These are phyloP conservation scores for Colletotrichum sp. DNA, from an alignment of 2,329 filamentous ascomycete genomes.

Conservation along the genomic window DNA sequence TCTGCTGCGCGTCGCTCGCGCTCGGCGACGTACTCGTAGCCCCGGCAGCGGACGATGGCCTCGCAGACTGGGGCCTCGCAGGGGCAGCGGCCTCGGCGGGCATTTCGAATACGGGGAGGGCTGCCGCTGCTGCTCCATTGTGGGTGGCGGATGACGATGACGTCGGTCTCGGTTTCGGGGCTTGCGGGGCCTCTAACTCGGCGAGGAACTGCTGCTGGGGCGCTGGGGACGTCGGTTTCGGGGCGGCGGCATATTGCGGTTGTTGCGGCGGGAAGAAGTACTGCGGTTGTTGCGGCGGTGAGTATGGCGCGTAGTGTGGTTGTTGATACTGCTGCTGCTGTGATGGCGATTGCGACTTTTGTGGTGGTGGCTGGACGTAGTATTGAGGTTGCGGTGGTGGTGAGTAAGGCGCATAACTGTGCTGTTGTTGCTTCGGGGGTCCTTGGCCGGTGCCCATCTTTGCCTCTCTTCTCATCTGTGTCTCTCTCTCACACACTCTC, in stretches of 20 bases:
- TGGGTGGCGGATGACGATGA: neutral
- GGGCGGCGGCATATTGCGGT: neutral
- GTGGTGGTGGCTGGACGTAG: neutral
- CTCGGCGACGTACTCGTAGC: neutral
- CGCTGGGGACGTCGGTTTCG: neutral
- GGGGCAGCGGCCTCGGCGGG: neutral
- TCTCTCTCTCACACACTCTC: neutral
- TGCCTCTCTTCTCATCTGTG: neutral
- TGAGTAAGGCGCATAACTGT: neutral
- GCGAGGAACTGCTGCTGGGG: slow-evolving; percentile 16
- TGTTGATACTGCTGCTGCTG: neutral
- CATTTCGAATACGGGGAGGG: slow-evolving; percentile 2
- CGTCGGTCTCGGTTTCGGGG: neutral
- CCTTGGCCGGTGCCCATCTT: slow-evolving; percentile 12
- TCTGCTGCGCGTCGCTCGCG: neutral
- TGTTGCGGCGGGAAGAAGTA: slow-evolving; percentile 10
- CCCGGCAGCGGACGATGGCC: neutral
- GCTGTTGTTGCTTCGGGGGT: neutral
- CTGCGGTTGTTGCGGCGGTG: slow-evolving; percentile 7
- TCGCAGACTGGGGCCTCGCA: neutral
- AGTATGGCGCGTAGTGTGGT: neutral
- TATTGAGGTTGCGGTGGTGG: slow-evolving; percentile 9
- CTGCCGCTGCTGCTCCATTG: neutral
- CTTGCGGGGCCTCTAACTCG: slow-evolving; percentile 16
- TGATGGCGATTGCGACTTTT: neutral